A percentile compares a stretch with the other conserved stretches of the same genome.
Evolutionary conservation across 2,329 filamentous ascomycete genomes (phyloP).

Genomic region (Aspergillaceae sp.): DNA sequence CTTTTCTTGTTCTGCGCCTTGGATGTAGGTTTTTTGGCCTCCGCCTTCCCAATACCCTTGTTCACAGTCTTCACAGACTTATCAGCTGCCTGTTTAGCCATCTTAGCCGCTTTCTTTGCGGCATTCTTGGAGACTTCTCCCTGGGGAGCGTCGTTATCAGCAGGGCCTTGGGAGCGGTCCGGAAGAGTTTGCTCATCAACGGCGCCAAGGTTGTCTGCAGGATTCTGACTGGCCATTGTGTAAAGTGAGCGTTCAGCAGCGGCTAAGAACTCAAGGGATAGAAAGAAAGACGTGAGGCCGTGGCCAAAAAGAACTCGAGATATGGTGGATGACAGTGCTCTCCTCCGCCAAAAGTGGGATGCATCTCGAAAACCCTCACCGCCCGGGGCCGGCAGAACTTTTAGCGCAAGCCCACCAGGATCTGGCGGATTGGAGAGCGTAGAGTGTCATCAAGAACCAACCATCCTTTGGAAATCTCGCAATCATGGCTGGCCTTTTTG

Average conservation of each 20-base stretch:
- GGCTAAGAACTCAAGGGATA: conserved; percentile 10
- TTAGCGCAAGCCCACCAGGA: conserved; percentile 21
- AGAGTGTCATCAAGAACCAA: too few species aligned
- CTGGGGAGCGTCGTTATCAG: conserved; percentile 24
- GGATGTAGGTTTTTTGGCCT: conserved; percentile 35
- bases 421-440: conserved; percentile 2
- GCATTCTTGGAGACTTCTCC: conserved; percentile 27
- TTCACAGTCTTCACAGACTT: conserved; percentile 42
- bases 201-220: conserved; percentile 20
- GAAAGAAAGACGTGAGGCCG: conserved; percentile 8
- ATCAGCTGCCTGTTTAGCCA: conserved; percentile 26
- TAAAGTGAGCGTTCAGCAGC: conserved; percentile 3
- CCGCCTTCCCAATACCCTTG: conserved; percentile 37
- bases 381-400: conserved; percentile 35
- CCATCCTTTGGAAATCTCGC: conserved; percentile 1
- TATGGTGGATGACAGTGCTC: conserved; percentile 6
- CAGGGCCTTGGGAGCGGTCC: conserved; percentile 33
- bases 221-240: conserved; percentile 26
- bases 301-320: not conserved
- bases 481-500: conserved; percentile 87
- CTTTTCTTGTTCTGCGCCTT: conserved; percentile 46
- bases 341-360: conserved; percentile 33
- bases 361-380: conserved; percentile 27
- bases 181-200: conserved; percentile 27
- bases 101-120: conserved; percentile 19